Percentiles rank a stretch among this genome's conserved stretches.
Evolutionary conservation across 495 filamentous ascomycete species (phyloP).

Genomic region (Xylaria sp.): DNA sequence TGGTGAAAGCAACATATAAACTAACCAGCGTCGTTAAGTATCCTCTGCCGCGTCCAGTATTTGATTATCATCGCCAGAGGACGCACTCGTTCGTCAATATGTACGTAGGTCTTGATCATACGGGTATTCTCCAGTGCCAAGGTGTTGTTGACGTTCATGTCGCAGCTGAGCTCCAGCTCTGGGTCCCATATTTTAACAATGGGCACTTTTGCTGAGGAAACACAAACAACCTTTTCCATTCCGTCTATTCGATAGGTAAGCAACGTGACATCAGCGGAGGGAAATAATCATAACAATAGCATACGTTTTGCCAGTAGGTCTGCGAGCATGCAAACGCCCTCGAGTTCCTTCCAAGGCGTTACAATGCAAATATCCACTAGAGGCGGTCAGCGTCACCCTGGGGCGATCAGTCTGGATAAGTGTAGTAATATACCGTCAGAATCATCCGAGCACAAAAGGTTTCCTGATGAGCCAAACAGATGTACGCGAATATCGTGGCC

Average conservation of each 20-base stretch:
- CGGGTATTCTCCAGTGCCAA: constrained; percentile 93
- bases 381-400: constrained; percentile 35
- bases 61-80: constrained; percentile 96
- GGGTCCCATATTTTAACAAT: constrained; percentile 99
- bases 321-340: constrained; percentile 86
- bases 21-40: constrained; percentile 94
- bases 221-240: constrained; percentile 94
- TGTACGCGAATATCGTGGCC: constrained; percentile 88
- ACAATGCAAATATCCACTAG: constrained; percentile 97
- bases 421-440: constrained; percentile 76
- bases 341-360: constrained; percentile 80
- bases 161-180: constrained; percentile 86
- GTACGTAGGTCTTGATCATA: constrained; percentile 97
- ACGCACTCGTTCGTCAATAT: constrained; percentile 89
- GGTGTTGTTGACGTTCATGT: constrained; percentile 99
- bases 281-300: constrained; percentile 38
- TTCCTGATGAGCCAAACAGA: constrained; percentile 96
- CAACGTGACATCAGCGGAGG: constrained; percentile 7
- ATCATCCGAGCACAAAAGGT: constrained; percentile 92
- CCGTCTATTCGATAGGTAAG: constrained; percentile 67
- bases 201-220: constrained; percentile 92
- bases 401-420: constrained; percentile 40
- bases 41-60: constrained; percentile 91
- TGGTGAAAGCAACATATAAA: constrained; percentile 18
- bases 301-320: constrained; percentile 83